Conservation (phyloP, 2,329 filamentous ascomycete species). For the Clarireedia monteithiana region DNA sequence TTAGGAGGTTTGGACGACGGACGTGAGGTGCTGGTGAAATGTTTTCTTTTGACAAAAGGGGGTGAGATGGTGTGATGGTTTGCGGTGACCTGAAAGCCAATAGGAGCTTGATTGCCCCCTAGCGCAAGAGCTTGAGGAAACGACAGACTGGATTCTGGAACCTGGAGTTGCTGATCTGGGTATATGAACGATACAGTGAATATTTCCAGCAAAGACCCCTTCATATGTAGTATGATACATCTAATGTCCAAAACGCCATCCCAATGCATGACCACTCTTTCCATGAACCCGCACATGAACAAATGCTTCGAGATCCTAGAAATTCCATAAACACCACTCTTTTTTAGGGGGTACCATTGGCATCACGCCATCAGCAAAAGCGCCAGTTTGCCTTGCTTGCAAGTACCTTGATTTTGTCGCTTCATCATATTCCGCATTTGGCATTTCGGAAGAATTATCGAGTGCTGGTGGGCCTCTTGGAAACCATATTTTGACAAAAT, state of each 20-base stretch:
- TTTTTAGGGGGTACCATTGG: conserved; percentile 70
- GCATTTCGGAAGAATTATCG: conserved; percentile 55
- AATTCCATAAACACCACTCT: conserved; percentile 68
- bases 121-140: background rate
- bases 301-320: conserved; percentile 36
- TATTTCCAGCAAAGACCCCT: too few species aligned
- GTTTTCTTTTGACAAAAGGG: background rate
- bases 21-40: background rate
- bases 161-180: background rate
- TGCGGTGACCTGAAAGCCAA: background rate
- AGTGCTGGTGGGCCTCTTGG: conserved; percentile 60
- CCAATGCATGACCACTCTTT: conserved; percentile 8
- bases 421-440: conserved; percentile 48
- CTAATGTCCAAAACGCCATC: conserved; percentile 10
- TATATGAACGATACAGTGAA: background rate
- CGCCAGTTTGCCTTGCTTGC: conserved; percentile 54
- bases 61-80: background rate
- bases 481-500: conserved; percentile 62
- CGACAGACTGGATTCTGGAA: background rate
- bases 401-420: conserved; percentile 56
- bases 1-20: too few species aligned
- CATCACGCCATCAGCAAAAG: conserved; percentile 63
- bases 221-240: background rate
- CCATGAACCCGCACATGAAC: background rate
- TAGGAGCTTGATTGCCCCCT: too few species aligned